Evolutionary conservation across 805 yeast species (phyloP).

Genomic region (Jamesozyma lodderae): DNA sequence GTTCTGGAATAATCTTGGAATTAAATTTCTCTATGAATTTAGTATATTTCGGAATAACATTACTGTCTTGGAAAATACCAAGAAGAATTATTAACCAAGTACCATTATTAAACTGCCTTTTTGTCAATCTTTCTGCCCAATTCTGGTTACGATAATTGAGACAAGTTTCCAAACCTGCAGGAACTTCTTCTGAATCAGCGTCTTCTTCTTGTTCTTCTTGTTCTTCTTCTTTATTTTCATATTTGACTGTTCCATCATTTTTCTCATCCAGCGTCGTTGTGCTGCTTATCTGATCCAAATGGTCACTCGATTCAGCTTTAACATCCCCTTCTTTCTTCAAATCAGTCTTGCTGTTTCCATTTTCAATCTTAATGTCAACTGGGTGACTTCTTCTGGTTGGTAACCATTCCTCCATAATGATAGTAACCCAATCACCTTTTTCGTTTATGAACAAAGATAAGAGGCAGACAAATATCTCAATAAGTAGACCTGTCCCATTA

Average conservation of each 20-base stretch:
- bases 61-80: conserved; percentile 48
- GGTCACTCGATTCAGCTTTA: too few relatives aligned
- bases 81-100: conserved; percentile 73
- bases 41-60: conserved; percentile 23
- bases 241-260: too few relatives aligned
- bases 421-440: conserved; percentile 27
- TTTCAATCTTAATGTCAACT: too few relatives aligned
- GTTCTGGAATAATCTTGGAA: conserved; percentile 40
- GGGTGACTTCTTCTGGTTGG: too few relatives aligned
- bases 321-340: too few relatives aligned
- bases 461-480: conserved; percentile 25
- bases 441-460: conserved; percentile 27
- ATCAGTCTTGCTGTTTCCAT: too few relatives aligned
- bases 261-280: too few relatives aligned
- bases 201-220: background rate
- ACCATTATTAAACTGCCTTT: conserved; percentile 71
- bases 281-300: too few relatives aligned
- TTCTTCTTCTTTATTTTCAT: background rate
- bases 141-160: conserved; percentile 49
- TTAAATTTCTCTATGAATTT: conserved; percentile 41
- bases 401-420: conserved; percentile 27
- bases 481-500: conserved; percentile 20
- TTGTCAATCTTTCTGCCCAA: conserved; percentile 74
- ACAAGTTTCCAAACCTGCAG: conserved; percentile 28
- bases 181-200: conserved; percentile 5